Evolutionary conservation across 805 yeast genomes (phyloP), one percentile per base, ranked within the genome.

Genomic region (Saturnispora serradocipensis): DNA sequence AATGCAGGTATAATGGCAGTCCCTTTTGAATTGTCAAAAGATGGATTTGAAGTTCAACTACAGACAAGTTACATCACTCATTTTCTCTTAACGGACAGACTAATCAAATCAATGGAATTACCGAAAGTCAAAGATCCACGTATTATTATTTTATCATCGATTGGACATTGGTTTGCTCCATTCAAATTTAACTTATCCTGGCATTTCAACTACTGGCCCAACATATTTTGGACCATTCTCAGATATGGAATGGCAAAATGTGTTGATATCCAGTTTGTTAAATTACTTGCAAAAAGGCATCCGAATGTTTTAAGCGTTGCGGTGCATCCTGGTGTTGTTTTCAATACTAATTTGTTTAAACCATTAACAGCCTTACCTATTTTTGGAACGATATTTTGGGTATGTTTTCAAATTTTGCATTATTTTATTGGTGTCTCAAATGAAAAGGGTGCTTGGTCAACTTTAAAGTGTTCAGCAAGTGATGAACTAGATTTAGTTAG

Each of bases 301-400:
- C 93, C 95, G 0, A 73, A 79, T 18, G 72, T 87, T 9, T 64
- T 82, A 38, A 80, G 82, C 52, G 65, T 79, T 36, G 74, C 88
- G 2, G 86, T 86, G 3, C 90, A 87, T 60, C 96, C 96, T 0
- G 96, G 96, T 0, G 75, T 86, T 56, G 87, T 86, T n/a, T 82
- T 88, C 86, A 81, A 82, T 59, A 82, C 96, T 2, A 83, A 84
- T 57, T 65, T 84, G 45, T 85, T 84, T 62, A 72, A 84, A 45
- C 86, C 84, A 62, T 84, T 89, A 82, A 86, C 91, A 2, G 69
- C 88, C 51, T 69, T 84, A 15, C 95, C 95, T 0, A 69, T 87
- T 4, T 73, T 88, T n/a, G 96, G 96, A 0, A 73, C 80, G 1
- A 59, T 84, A 35, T 85, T 85, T 58, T 82, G 90, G 88, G 66